Conservation (phyloP, 345 rosid genomes). For the Syzygium aqueum region DNA sequence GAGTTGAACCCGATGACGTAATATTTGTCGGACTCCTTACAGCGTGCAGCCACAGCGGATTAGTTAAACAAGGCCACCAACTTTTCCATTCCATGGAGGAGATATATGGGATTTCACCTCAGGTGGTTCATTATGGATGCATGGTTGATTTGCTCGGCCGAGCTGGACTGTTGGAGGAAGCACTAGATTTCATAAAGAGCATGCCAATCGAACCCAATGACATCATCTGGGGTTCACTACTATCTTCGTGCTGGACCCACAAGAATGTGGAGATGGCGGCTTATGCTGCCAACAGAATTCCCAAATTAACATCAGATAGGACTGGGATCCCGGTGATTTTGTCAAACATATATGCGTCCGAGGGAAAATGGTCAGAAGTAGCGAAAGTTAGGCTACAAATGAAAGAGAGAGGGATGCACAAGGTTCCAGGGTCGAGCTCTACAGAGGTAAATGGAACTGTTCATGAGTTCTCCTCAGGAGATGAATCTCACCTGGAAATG, state of each 20-base stretch:
- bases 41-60: conserved; percentile 54
- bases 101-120: conserved; percentile 28
- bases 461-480: conserved; percentile 50
- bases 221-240: conserved; percentile 57
- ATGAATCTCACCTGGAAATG: conserved; percentile 49
- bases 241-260: conserved; percentile 52
- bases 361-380: conserved; percentile 50
- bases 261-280: conserved; percentile 38
- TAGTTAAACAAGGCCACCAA: conserved; percentile 45
- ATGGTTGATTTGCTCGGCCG: conserved; percentile 70
- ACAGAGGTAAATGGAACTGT: conserved; percentile 27
- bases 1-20: conserved; percentile 43
- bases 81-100: conserved; percentile 52
- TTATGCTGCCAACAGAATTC: conserved; percentile 41
- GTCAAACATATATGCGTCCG: conserved; percentile 51
- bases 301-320: conserved; percentile 22
- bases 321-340: conserved; percentile 43
- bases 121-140: conserved; percentile 60
- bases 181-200: conserved; percentile 31
- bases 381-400: conserved; percentile 45
- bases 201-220: conserved; percentile 60
- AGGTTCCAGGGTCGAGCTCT: conserved; percentile 49
- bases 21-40: conserved; percentile 43
- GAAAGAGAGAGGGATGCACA: conserved; percentile 43
- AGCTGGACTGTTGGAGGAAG: conserved; percentile 50